A percentile compares a stretch with the other conserved stretches of the same genome.
Evolutionary conservation across 164 flowering plant genomes (phyloP).

Genomic region (Cinnamomum micranthum): DNA sequence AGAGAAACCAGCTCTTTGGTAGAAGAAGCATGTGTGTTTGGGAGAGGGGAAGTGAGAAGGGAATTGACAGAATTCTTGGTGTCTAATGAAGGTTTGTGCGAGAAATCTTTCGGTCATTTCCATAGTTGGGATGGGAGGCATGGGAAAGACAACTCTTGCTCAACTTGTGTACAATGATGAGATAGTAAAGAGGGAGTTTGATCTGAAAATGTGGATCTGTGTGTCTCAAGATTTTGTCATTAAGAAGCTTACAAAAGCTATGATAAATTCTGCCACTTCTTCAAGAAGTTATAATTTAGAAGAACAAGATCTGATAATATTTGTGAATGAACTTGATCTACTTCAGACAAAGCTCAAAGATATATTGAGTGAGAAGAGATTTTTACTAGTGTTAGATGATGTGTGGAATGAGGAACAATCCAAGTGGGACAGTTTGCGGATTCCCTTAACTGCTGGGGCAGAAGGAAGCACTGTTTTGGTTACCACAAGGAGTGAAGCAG

Average conservation of each 20-base stretch:
- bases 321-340: background rate
- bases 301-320: too few relatives aligned
- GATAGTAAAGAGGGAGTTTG: background rate
- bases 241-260: background rate
- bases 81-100: background rate
- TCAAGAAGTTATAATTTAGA: background rate
- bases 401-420: conserved; percentile 4
- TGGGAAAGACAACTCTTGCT: conserved; percentile 15
- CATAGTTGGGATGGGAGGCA: conserved; percentile 12
- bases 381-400: conserved; percentile 15
- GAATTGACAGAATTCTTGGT: background rate
- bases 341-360: background rate
- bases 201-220: background rate
- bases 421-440: conserved; percentile 6
- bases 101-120: conserved; percentile 2
- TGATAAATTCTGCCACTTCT: background rate
- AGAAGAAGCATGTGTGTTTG: background rate
- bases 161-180: conserved; percentile 7
- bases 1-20: background rate
- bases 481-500: conserved; percentile 4
- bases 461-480: conserved; percentile 8
- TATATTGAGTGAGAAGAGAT: background rate
- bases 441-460: background rate
- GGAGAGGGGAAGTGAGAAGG: background rate
- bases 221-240: conserved; percentile 1